Conservation (phyloP, 805 yeast genomes). For the Candida bentonensis region DNA sequence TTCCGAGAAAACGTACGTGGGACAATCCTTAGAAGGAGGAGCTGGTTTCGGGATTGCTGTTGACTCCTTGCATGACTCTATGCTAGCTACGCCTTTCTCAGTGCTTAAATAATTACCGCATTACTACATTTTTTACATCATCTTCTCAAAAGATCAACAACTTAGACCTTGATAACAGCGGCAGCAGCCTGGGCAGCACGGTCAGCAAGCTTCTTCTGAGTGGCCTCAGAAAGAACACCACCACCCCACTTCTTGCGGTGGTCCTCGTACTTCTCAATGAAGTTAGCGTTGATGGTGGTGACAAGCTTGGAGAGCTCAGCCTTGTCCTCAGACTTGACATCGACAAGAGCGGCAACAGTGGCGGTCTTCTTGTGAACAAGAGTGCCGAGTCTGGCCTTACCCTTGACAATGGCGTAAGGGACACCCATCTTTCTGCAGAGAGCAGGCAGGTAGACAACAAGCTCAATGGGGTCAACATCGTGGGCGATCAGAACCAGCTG, state of each 20-base stretch:
- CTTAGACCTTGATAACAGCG: constrained; percentile 23
- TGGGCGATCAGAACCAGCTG: constrained; percentile 94
- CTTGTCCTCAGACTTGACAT: constrained; percentile 88
- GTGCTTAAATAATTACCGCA: too few species aligned
- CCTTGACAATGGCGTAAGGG: constrained; percentile 96
- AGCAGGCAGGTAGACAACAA: constrained; percentile 95
- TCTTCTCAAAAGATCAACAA: too few species aligned
- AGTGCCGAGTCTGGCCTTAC: constrained; percentile 97
- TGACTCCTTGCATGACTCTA: too few species aligned
- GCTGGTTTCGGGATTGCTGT: too few species aligned
- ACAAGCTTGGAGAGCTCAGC: constrained; percentile 86
- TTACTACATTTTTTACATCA: too few species aligned
- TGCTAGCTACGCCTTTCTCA: too few species aligned
- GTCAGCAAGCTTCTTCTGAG: constrained; percentile 73
- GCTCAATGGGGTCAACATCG: constrained; percentile 98
- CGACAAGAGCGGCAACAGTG: constrained; percentile 94
- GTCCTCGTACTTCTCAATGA: constrained; percentile 87
- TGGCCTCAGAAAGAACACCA: constrained; percentile 94
- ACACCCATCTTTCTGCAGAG: constrained; percentile 99
- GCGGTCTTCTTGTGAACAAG: constrained; percentile 96
- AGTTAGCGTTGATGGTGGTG: constrained; percentile 89
- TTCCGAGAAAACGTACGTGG: too few species aligned
- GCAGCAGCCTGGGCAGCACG: constrained; percentile 41
- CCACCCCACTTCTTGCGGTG: constrained; percentile 99
- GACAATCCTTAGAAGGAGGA: too few species aligned